Evolutionary conservation across 164 flowering plant species (phyloP).

Genomic region (Buxus sempervirens): DNA sequence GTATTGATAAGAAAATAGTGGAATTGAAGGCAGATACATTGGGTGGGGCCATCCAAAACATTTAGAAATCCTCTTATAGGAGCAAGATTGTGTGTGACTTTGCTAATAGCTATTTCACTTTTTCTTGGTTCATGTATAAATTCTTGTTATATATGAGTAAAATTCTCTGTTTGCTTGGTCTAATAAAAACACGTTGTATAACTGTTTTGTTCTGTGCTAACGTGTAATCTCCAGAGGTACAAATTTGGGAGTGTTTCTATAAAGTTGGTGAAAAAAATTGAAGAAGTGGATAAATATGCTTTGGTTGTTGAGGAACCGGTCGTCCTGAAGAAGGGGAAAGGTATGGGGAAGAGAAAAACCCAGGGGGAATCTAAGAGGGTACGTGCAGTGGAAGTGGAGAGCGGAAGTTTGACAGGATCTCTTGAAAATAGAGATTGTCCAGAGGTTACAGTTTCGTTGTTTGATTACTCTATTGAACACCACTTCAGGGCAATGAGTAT

Average conservation of each 20-base stretch:
- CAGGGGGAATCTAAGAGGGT: not conserved
- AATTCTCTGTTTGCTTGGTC: too few relatives aligned
- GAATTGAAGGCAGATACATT: too few relatives aligned
- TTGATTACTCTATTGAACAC: slow-evolving; percentile 58
- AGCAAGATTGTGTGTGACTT: too few relatives aligned
- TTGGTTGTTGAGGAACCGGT: not conserved
- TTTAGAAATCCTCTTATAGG: too few relatives aligned
- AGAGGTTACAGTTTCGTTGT: slow-evolving; percentile 37
- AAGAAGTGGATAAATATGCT: not conserved
- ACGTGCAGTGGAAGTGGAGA: not conserved
- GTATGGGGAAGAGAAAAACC: not conserved
- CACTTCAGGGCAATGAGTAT: slow-evolving; percentile 49
- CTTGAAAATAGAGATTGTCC: not conserved
- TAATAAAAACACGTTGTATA: too few relatives aligned
- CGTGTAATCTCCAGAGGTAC: not conserved
- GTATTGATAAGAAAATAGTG: too few relatives aligned
- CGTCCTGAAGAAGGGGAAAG: not conserved
- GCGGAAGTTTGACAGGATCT: slow-evolving; percentile 4
- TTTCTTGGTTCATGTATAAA: too few relatives aligned
- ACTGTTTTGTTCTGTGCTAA: not conserved
- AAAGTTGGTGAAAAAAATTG: not conserved
- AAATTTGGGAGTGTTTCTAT: not conserved
- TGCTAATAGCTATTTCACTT: too few relatives aligned
- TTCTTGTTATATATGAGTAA: too few relatives aligned
- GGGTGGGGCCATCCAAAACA: too few relatives aligned